Conservation (phyloP, 1,284 basidiomycete species). For the Boletellus deceptivus region DNA sequence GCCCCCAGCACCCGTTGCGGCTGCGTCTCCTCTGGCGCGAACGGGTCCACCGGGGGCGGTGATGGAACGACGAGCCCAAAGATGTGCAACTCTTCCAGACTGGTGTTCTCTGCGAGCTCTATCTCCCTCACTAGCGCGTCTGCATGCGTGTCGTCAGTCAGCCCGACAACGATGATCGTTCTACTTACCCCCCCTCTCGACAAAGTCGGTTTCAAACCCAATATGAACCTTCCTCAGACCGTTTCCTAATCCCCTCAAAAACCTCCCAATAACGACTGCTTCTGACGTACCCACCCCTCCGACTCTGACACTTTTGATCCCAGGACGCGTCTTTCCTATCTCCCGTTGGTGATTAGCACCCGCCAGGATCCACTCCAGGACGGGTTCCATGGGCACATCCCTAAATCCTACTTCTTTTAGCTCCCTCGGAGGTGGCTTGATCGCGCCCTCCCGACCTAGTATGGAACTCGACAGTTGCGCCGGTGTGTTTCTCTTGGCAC, state of each 20-base stretch:
- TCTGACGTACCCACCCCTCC: slow-evolving; percentile 29
- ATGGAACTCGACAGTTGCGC: slow-evolving; percentile 7
- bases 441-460: slow-evolving; percentile 5
- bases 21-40: slow-evolving; percentile 12
- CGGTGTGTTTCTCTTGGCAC: slow-evolving; percentile 16
- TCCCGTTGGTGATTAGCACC: slow-evolving; percentile 13
- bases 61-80: slow-evolving; percentile 35
- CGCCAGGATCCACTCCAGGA: slow-evolving; percentile 31
- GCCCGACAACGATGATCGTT: neutral
- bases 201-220: slow-evolving; percentile 32
- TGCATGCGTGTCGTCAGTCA: slow-evolving; percentile 14
- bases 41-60: slow-evolving; percentile 26
- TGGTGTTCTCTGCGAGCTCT: slow-evolving; percentile 23
- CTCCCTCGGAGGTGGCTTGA: slow-evolving; percentile 19
- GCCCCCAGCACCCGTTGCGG: slow-evolving; percentile 16
- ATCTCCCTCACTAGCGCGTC: slow-evolving; percentile 30
- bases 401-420: slow-evolving; percentile 31
- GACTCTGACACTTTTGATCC: slow-evolving; percentile 27
- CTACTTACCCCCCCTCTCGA: slow-evolving; percentile 31
- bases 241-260: slow-evolving; percentile 21
- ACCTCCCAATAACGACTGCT: slow-evolving; percentile 27
- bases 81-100: slow-evolving; percentile 31
- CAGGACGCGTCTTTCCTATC: slow-evolving; percentile 3
- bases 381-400: slow-evolving; percentile 16
- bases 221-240: slow-evolving; percentile 28